Conservation (phyloP, 768 basidiomycete species). For the Pisolithus marmoratus region DNA sequence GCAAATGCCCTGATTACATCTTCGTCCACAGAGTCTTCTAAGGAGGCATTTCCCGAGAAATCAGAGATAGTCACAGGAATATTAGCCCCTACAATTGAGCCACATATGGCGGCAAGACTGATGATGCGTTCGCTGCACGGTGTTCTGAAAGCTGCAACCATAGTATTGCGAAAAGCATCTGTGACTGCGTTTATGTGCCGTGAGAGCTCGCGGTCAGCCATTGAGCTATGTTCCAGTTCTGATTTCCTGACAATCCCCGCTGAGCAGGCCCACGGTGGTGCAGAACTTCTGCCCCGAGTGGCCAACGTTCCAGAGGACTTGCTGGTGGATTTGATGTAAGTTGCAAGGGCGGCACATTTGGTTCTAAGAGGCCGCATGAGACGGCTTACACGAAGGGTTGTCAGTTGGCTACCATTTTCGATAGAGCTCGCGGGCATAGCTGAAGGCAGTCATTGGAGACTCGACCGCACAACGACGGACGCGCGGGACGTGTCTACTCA, state of each 20-base stretch:
- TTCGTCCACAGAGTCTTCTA: conserved; percentile 20
- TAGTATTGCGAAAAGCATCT: conserved; percentile 50
- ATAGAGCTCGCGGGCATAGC: conserved; percentile 8
- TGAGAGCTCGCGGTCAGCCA: conserved; percentile 38
- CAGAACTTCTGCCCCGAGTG: conserved; percentile 14
- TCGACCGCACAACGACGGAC: too few species aligned
- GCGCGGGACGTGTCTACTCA: too few species aligned
- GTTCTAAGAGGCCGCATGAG: conserved; percentile 43
- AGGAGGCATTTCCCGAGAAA: conserved; percentile 7
- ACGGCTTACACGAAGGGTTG: conserved; percentile 38
- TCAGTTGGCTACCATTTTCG: conserved; percentile 26
- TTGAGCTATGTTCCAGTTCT: conserved; percentile 28
- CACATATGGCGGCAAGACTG: conserved; percentile 42
- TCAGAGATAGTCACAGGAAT: conserved; percentile 27
- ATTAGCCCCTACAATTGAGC: conserved; percentile 41
- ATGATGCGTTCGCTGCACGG: conserved; percentile 19
- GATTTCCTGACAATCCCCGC: conserved; percentile 32
- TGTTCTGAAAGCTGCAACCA: conserved; percentile 31
- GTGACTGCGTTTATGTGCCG: conserved; percentile 46
- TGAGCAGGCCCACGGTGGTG: conserved; percentile 31
- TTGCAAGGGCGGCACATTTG: conserved; percentile 32
- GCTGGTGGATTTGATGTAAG: conserved; percentile 11
- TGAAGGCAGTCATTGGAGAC: background rate
- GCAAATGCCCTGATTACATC: conserved; percentile 20
- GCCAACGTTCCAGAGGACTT: too few species aligned